A percentile compares a stretch with the other conserved stretches of the same genome.
Conservation (phyloP, 1,284 basidiomycete genomes). For the Puccinia novopanici region DNA sequence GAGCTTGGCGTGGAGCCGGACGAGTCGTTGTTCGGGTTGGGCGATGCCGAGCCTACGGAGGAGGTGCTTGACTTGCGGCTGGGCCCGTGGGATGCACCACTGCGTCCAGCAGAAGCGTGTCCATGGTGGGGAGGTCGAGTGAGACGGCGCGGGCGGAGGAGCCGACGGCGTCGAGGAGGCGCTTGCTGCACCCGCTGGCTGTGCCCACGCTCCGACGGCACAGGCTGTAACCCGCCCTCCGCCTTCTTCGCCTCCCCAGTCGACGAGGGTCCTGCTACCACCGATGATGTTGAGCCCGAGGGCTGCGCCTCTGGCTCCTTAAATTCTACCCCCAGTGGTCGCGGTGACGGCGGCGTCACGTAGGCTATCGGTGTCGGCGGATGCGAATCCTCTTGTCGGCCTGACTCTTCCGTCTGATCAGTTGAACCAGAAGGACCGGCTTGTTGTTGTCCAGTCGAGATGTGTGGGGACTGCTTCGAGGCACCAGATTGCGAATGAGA, state of each 20-base stretch:
- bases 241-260: background rate
- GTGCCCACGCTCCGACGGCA: background rate
- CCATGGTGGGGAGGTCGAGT: slow-evolving; percentile 42
- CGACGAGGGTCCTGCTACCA: background rate
- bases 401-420: background rate
- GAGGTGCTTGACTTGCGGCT: background rate
- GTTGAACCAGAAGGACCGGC: background rate
- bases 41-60: background rate
- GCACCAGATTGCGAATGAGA: background rate
- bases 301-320: background rate
- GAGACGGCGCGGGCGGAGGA: slow-evolving; percentile 30
- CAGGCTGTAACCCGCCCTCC: background rate
- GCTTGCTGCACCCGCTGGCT: background rate
- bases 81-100: background rate
- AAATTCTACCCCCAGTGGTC: background rate
- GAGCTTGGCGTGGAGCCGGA: background rate
- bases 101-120: background rate
- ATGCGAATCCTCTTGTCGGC: background rate
- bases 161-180: background rate
- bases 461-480: background rate
- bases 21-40: background rate
- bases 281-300: background rate
- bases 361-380: slow-evolving; percentile 36
- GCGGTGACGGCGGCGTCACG: slow-evolving; percentile 44
- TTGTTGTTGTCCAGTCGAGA: background rate